Conservation (phyloP, 2,329 filamentous ascomycete genomes). For the Xylariaceae sp. region DNA sequence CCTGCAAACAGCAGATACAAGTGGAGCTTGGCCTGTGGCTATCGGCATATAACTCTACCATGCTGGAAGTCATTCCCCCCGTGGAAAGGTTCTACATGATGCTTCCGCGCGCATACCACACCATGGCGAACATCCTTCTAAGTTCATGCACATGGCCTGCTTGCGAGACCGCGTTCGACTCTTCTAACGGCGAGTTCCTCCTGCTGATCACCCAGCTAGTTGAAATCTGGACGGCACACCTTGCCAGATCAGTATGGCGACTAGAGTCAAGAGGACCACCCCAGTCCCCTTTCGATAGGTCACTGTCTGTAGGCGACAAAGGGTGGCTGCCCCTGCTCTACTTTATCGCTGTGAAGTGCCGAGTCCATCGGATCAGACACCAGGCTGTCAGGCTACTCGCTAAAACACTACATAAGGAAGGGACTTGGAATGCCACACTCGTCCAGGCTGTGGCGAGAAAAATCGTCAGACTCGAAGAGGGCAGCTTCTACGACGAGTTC, state of each 20-base stretch:
- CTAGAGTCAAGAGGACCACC: neutral
- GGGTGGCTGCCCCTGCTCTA: slow-evolving; percentile 43
- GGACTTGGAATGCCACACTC: slow-evolving; percentile 14
- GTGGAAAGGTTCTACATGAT: slow-evolving; percentile 20
- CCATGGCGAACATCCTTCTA: slow-evolving; percentile 39
- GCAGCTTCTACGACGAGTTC: slow-evolving; percentile 6
- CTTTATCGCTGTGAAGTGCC: slow-evolving; percentile 43
- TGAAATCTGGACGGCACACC: slow-evolving; percentile 10
- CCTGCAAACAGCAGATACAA: slow-evolving; percentile 14
- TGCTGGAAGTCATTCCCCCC: slow-evolving; percentile 11
- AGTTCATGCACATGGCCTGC: slow-evolving; percentile 28
- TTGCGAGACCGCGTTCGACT: slow-evolving; percentile 35
- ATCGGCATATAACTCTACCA: slow-evolving; percentile 24
- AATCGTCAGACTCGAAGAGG: slow-evolving; percentile 15
- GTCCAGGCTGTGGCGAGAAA: slow-evolving; percentile 6
- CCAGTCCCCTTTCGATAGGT: slow-evolving; percentile 24
- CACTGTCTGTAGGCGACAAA: slow-evolving; percentile 35
- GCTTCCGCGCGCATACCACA: slow-evolving; percentile 36
- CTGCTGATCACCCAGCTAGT: slow-evolving; percentile 25
- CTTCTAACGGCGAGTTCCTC: slow-evolving; percentile 29
- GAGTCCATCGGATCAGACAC: slow-evolving; percentile 35
- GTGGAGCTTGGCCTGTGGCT: slow-evolving; percentile 19
- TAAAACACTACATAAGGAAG: slow-evolving; percentile 14
- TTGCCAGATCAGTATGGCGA: slow-evolving; percentile 8
- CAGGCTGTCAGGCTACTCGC: slow-evolving; percentile 24